Conservation (phyloP, 805 yeast species). For the Pichia phayaonensis region DNA sequence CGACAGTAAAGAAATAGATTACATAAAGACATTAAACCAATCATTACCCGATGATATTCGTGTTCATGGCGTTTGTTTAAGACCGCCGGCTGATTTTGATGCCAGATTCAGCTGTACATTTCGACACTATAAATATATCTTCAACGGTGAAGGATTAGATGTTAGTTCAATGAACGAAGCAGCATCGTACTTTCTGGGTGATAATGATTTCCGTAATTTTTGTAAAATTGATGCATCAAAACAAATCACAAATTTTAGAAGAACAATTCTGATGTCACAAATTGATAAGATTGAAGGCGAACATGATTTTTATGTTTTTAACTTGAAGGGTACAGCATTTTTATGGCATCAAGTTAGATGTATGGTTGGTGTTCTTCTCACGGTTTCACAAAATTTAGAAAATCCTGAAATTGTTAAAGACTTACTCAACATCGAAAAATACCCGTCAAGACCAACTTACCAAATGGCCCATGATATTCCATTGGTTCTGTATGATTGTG, state of each 20-base stretch:
- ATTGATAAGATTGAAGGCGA: slow-evolving; percentile 16
- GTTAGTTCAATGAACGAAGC: slow-evolving; percentile 63
- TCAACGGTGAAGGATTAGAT: slow-evolving; percentile 51
- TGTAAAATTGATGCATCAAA: slow-evolving; percentile 93
- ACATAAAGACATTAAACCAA: slow-evolving; percentile 66
- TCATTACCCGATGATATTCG: slow-evolving; percentile 75
- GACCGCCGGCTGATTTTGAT: slow-evolving; percentile 79
- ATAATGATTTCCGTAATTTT: slow-evolving; percentile 87
- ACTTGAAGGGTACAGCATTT: slow-evolving; percentile 81
- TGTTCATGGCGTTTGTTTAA: slow-evolving; percentile 70
- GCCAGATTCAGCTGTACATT: slow-evolving; percentile 87
- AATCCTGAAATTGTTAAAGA: slow-evolving; percentile 46
- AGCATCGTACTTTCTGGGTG: slow-evolving; percentile 55
- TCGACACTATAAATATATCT: slow-evolving; percentile 82
- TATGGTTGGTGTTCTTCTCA: slow-evolving; percentile 77
- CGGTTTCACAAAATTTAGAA: slow-evolving; percentile 77
- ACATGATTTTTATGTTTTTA: slow-evolving; percentile 53
- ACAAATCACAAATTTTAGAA: slow-evolving; percentile 72
- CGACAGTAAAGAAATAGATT: slow-evolving; percentile 69
- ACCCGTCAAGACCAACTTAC: slow-evolving; percentile 67
- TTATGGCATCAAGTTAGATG: slow-evolving; percentile 98
- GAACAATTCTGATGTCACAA: slow-evolving; percentile 44
- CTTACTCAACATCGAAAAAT: slow-evolving; percentile 47
- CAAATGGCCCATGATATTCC: slow-evolving; percentile 91
- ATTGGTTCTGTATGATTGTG: slow-evolving; percentile 77